Evolutionary conservation across 2,329 filamentous ascomycete genomes (phyloP).

Genomic region (Neoscytalidium dimidiatum): DNA sequence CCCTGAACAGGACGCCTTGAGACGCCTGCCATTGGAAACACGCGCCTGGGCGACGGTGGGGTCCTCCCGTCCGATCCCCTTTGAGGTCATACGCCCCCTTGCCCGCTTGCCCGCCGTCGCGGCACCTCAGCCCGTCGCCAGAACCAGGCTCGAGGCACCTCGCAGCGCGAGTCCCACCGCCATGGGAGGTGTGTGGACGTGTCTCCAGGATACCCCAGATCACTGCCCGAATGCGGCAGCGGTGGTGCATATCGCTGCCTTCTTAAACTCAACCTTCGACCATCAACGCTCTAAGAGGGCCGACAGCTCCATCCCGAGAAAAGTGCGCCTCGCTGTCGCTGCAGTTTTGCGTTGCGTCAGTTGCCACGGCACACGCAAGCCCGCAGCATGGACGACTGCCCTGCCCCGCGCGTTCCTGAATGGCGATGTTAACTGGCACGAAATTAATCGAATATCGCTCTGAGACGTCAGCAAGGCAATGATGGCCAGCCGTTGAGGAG

Average conservation of each 20-base stretch:
- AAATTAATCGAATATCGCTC: background rate
- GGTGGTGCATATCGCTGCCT: background rate
- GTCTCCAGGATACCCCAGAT: constrained; percentile 14
- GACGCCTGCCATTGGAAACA: constrained; percentile 3
- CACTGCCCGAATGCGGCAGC: background rate
- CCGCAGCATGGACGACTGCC: background rate
- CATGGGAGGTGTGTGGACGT: background rate
- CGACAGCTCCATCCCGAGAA: background rate
- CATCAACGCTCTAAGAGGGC: background rate
- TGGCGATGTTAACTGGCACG: background rate
- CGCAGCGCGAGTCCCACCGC: background rate
- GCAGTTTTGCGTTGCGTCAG: background rate
- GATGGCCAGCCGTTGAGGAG: background rate
- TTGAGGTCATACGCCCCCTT: background rate
- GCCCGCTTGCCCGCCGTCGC: background rate
- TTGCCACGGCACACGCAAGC: background rate
- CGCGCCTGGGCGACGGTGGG: background rate
- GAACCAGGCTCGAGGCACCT: background rate
- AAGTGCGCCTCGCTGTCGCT: background rate
- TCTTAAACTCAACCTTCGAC: background rate
- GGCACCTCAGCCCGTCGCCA: background rate
- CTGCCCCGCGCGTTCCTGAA: constrained; percentile 3
- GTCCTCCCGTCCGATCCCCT: background rate
- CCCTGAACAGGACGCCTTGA: constrained; percentile 4
- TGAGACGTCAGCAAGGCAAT: background rate